Conservation (phyloP, 2,329 filamentous ascomycete species). For the Phoma sp. region DNA sequence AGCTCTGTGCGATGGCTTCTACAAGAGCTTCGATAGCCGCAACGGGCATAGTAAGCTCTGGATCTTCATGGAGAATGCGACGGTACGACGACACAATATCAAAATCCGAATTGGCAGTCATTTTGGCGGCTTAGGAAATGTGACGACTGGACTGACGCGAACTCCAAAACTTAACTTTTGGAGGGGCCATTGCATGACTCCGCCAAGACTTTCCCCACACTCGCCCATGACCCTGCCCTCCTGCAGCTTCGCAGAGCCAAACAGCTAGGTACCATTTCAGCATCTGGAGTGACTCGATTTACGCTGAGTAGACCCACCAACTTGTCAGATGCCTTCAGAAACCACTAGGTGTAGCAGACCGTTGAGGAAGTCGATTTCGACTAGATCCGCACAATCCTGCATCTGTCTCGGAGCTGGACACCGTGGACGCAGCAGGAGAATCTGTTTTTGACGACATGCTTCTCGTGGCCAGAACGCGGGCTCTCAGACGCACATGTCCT, state of each 20-base stretch:
- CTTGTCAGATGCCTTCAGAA: no score
- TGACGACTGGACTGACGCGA: slow-evolving; percentile 2
- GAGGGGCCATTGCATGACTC: slow-evolving; percentile 27
- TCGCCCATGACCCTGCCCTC: neutral
- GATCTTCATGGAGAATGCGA: slow-evolving; percentile 69
- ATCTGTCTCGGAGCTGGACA: no score
- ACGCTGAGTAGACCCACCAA: no score
- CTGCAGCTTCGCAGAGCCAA: neutral
- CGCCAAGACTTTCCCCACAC: slow-evolving; percentile 19
- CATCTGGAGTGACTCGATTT: no score
- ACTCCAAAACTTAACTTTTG: slow-evolving; percentile 22
- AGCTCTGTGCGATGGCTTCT: slow-evolving; percentile 77
- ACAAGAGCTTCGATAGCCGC: slow-evolving; percentile 93
- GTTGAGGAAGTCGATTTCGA: no score
- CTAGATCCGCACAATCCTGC: no score
- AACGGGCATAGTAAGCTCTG: slow-evolving; percentile 92
- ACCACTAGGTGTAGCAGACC: no score
- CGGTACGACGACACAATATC: slow-evolving; percentile 71
- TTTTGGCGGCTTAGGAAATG: slow-evolving; percentile 21
- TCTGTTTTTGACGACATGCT: no score
- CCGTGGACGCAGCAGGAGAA: no score
- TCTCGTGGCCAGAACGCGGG: no score
- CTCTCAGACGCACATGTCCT: no score
- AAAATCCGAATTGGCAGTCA: slow-evolving; percentile 42
- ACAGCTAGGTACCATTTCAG: no score